Base-by-base conservation (phyloP, 108 stramenopile species). In the Craspedostauros australis region DNA sequence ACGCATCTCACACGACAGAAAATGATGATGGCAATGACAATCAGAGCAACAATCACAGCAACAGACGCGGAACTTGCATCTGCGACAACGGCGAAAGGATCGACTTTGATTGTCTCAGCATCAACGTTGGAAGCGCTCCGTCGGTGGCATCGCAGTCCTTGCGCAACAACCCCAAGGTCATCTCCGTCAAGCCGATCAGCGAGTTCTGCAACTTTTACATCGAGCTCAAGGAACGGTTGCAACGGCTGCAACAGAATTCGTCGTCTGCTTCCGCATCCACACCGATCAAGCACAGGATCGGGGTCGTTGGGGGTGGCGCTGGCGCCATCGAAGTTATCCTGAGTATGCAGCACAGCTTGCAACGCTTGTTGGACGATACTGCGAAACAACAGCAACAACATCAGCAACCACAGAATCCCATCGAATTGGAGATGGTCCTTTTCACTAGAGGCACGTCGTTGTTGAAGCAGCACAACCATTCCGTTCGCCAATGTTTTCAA, bases 111-210 rank as follows among this genome's bases (percentile, higher is more conserved):
- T 54, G 58, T 21, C 49, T 80, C 30, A 62, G 62, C 21, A 79
- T 91, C 37, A 79, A 91, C 64, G 57, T 91, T 40, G 89, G 89
- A 31, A 75, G 46, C 57, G 28, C 82, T 61, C 64, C 70, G 5
- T 20, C 37, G 14, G 51, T 31, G 9, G 24, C 34, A 2, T 34
- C 20, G 16, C 14, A 52, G 16, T 31, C 51, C 8, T 38, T 52
- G 36, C 51, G 18, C 33, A 5, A 36, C 8, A 20, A 52, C 39
- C 51, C 51, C 34, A 19, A 25, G 16, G 50, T 82, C 12, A 86
- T 77, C 7, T 75, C 84, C 2, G 88, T 90, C 38, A 90, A 90
- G 62, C 88, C 88, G 0, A 90, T 90, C 53, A 43, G 57, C 48
- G 63, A 54, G 31, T 80, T 73, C 24, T 55, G 54, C 29, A 25